A percentile compares a stretch with the other conserved stretches of the same genome.
Conservation (phyloP, 225 moss, liverwort and hornwort species). For the Straminergon stramineum region DNA sequence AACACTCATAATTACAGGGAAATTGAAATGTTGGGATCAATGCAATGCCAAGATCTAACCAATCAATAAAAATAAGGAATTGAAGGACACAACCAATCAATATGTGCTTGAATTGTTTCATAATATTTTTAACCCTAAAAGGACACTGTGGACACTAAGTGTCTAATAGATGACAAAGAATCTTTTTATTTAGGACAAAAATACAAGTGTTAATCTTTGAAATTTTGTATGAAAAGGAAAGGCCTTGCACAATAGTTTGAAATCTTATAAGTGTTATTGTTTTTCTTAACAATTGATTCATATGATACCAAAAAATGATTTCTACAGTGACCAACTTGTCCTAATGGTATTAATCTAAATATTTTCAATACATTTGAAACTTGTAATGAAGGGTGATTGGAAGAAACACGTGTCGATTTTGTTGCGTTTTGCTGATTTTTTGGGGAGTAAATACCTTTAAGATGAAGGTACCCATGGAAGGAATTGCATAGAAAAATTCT, state of each 20-base stretch:
- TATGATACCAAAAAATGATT: neutral
- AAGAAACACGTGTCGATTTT: too few relatives aligned
- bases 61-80: neutral
- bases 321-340: rapidly evolving
- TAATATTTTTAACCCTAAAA: too few relatives aligned
- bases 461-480: too few relatives aligned
- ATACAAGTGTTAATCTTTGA: neutral
- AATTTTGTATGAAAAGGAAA: neutral
- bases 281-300: neutral
- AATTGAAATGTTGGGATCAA: neutral
- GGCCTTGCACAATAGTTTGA: neutral
- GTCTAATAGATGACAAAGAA: neutral
- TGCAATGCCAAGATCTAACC: neutral
- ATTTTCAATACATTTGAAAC: neutral
- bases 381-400: too few relatives aligned
- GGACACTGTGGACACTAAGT: rapidly evolving
- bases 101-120: neutral
- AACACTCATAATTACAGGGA: neutral
- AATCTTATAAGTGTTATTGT: neutral
- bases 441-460: too few relatives aligned
- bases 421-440: too few relatives aligned
- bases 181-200: neutral
- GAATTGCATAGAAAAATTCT: too few relatives aligned
- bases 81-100: neutral
- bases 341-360: neutral